Percentiles rank a stretch among this genome's conserved stretches.
Evolutionary conservation across 1,139 yeast genomes (phyloP).

Genomic region (Saccharomyces hybrid): DNA sequence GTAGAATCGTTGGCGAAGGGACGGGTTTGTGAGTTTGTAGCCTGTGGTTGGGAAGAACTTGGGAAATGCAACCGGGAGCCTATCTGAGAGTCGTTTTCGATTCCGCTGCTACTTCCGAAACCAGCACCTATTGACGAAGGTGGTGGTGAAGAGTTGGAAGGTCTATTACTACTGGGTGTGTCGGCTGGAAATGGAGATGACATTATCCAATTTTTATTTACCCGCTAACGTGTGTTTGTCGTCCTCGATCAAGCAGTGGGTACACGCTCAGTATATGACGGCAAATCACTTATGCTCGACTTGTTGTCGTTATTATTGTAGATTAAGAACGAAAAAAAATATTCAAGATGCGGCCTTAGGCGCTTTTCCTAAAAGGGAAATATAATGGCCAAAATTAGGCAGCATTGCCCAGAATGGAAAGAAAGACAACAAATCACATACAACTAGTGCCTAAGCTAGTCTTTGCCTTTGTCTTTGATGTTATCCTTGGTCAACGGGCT

Average conservation of each 20-base stretch:
- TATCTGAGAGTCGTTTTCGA: slow-evolving; percentile 22
- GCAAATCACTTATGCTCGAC: neutral
- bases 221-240: neutral
- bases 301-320: neutral
- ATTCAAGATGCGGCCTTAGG: neutral
- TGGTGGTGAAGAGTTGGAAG: slow-evolving; percentile 29
- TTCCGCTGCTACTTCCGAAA: slow-evolving; percentile 26
- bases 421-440: neutral
- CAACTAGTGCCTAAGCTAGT: neutral
- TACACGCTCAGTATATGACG: neutral
- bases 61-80: slow-evolving; percentile 26
- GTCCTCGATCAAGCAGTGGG: neutral
- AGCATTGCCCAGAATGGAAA: neutral
- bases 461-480: neutral
- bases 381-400: neutral
- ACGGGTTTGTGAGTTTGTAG: slow-evolving; percentile 8
- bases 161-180: slow-evolving; percentile 15
- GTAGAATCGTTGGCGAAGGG: slow-evolving; percentile 11
- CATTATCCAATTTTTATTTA: slow-evolving; percentile 7
- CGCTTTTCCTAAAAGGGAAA: neutral
- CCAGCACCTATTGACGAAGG: slow-evolving; percentile 32
- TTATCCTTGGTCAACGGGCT: no score
- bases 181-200: slow-evolving; percentile 19
- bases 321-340: neutral
- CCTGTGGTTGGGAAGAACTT: slow-evolving; percentile 31